Base-by-base conservation (phyloP, 192 early-diverging fungal species). In the Tieghemiomyces parasiticus region DNA sequence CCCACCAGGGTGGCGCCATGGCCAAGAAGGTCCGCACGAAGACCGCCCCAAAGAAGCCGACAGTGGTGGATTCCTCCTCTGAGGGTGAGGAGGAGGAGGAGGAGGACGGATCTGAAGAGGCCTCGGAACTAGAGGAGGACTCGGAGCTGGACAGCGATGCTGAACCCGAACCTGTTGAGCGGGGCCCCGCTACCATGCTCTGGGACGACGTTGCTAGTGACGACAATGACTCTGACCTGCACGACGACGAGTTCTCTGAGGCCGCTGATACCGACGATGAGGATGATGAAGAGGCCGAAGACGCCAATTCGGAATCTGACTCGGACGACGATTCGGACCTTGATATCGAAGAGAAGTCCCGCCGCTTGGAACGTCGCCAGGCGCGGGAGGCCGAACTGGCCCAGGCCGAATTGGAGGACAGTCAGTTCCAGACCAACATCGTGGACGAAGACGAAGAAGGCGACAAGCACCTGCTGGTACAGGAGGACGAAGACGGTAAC, bases 381-480 rank as follows among this genome's bases (percentile, higher is more conserved):
- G 68, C 24, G 63, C 68, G 85, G 71, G 65, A 77, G 55, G 63
- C 74, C 60, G 76, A 78, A 34, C 66, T 68, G 56, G 84, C 85
- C 55, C 78, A 92, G 64, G 86, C 81, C 38, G 83, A 83, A 53
- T 63, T 86, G 58, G 81, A 75, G 22, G 80, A 90, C 25, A 72
- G 79, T 22, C 84, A 84, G 58, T 59, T 91, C 61, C 76, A 87
- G 62, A 82, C 78, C 51, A 89, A 90, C 74, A 88, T 88, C 45
- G n/a, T n/a, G n/a, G n/a, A n/a, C n/a, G 80, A 73, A 22, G 79
- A 86, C 46, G 77, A 72, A 1, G 84, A 77, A 14, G 79, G 77
- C 55, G 82, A 85, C 48, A 67, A 69, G 63, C 72, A 68, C 56
- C 67, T 65, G 49, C 33, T 67, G 4, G 70, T 76, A 35, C 79